Base-by-base conservation (phyloP, 257 asterid species). In the Apocynum venetum region DNA sequence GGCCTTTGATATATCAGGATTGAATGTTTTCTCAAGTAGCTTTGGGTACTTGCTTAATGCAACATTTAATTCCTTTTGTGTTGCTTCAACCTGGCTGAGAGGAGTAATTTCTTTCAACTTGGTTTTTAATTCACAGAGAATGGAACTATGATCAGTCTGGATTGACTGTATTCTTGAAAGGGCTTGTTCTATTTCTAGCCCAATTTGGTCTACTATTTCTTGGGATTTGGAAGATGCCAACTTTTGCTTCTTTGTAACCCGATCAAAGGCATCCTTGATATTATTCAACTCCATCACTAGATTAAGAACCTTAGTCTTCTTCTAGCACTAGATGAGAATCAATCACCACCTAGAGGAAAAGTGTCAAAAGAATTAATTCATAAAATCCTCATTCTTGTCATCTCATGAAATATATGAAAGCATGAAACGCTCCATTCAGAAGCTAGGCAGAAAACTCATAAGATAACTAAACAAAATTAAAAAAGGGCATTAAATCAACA, bases 1-100 rank as follows among this genome's bases (percentile, higher is more conserved):
- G 53, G 97, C 96, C 87, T 91, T 91, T 41, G 99, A 90, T 73
- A 96, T 88, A 85, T 93, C 97, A 44, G 99, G 89, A 84, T 80
- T 89, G 88, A 93, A 85, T 2, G 91, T 83, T 79, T 90, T 93
- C 85, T 93, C 99, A 3, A 96, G 89, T 83, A 88, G 87, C 86
- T 91, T 96, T 0, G 92, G 86, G 77, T 86, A 91, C 88, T 96
- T 93, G 96, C 88, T 90, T 77, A 93, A 83, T 0, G 96, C 94
- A 67, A 84, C 81, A 80, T 93, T 93, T 51, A 91, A 75, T 71
- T 96, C 98, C 86, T 93, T 93, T 53, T 87, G 97, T 52, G 97
- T 74, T 66, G 88, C 84, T 88, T 96, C 98, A 69, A 93, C 88
- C 83, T 91, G 91, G 81, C 88, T 83, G 85, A 90, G 87, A 59